Evolutionary conservation across 306 rosid genomes (phyloP).

Genomic region (Calophaca sinica): DNA sequence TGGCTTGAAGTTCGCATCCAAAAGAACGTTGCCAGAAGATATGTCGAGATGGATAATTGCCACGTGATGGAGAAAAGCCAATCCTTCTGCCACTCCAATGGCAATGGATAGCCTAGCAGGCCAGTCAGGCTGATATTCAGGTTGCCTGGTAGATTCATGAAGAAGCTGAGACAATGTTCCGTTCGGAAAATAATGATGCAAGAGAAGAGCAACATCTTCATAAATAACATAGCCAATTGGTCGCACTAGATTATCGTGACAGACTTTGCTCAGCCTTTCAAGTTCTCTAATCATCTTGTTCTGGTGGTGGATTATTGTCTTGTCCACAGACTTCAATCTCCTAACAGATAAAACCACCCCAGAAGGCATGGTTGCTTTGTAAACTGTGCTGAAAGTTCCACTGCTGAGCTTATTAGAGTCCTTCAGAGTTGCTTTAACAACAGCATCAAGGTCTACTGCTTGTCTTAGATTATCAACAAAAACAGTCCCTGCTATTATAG

Average conservation of each 20-base stretch:
- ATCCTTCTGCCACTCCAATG: slow-evolving; percentile 92
- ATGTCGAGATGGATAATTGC: slow-evolving; percentile 97
- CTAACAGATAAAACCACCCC: slow-evolving; percentile 85
- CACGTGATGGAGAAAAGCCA: slow-evolving; percentile 93
- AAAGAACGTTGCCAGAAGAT: slow-evolving; percentile 85
- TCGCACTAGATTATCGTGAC: slow-evolving; percentile 84
- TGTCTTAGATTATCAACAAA: slow-evolving; percentile 88
- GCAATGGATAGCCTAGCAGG: slow-evolving; percentile 85
- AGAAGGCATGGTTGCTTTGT: slow-evolving; percentile 96
- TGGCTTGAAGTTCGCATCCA: slow-evolving; percentile 85
- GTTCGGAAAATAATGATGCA: slow-evolving; percentile 81
- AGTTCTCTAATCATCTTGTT: slow-evolving; percentile 97
- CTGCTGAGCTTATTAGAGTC: slow-evolving; percentile 83
- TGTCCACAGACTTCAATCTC: slow-evolving; percentile 93
- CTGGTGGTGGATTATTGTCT: slow-evolving; percentile 95
- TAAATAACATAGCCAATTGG: slow-evolving; percentile 94
- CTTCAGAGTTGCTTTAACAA: slow-evolving; percentile 87
- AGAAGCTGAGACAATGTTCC: slow-evolving; percentile 94
- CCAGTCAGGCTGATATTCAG: slow-evolving; percentile 94
- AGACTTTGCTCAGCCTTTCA: slow-evolving; percentile 89
- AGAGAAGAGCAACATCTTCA: slow-evolving; percentile 93
- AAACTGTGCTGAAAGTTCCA: slow-evolving; percentile 95
- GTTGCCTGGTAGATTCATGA: slow-evolving; percentile 75
- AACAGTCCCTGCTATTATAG: slow-evolving; percentile 79
- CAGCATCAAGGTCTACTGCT: slow-evolving; percentile 90